Evolutionary conservation across 169 alveolate genomes (phyloP).

Genomic region (Fabrea salina): DNA sequence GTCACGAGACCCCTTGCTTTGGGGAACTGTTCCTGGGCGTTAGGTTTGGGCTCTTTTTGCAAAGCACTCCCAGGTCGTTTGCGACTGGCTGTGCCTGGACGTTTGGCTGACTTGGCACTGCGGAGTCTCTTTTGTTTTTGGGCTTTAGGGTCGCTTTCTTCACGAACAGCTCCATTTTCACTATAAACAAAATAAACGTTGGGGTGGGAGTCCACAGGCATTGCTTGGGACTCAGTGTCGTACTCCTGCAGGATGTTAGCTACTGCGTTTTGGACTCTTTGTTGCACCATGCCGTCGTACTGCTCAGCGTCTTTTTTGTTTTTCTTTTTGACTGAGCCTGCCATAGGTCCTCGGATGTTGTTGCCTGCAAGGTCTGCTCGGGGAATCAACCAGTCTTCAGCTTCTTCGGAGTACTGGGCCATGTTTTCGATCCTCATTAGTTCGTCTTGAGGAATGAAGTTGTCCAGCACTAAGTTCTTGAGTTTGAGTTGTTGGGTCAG

Average conservation of each 20-base stretch:
- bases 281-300: constrained; percentile 31
- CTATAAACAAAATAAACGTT: constrained; percentile 47
- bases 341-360: neutral
- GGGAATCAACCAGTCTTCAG: constrained; percentile 65
- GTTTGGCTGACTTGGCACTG: constrained; percentile 2
- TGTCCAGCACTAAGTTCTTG: constrained; percentile 59
- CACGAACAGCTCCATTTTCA: constrained; percentile 52
- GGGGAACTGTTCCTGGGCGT: constrained; percentile 37
- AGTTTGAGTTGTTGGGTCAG: constrained; percentile 65
- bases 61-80: constrained; percentile 37
- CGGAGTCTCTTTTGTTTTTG: constrained; percentile 24
- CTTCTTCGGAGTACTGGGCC: constrained; percentile 62
- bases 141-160: constrained; percentile 35
- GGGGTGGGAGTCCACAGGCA: constrained; percentile 42
- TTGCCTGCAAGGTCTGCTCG: constrained; percentile 58
- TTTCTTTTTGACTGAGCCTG: neutral
- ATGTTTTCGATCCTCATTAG: constrained; percentile 43
- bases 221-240: neutral
- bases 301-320: constrained; percentile 39
- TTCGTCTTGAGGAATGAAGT: constrained; percentile 78
- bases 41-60: constrained; percentile 2
- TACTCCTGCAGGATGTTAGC: constrained; percentile 22
- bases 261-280: constrained; percentile 21
- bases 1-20: constrained; percentile 46
- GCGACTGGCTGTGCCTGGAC: constrained; percentile 34